Percentiles rank a stretch among this genome's conserved stretches.
These are phyloP conservation scores for Cardamine resedifolia DNA, from an alignment of 345 rosid species.

Conservation along the genomic window DNA sequence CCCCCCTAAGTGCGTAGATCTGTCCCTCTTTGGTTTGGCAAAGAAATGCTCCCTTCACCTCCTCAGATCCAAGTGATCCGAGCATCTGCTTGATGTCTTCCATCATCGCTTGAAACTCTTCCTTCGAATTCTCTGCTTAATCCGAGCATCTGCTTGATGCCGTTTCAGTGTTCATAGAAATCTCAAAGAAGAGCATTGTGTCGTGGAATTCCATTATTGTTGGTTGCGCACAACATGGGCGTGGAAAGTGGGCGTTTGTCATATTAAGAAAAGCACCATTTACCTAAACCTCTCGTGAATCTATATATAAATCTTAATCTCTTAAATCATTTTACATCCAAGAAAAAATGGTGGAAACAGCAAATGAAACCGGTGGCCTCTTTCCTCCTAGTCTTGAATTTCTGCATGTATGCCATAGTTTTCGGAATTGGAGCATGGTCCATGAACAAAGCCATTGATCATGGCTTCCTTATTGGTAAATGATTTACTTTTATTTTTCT, in stretches of 20 bases:
- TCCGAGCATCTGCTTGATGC: no score
- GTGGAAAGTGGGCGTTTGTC: constrained; percentile 48
- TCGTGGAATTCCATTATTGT: constrained; percentile 71
- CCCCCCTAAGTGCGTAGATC: no score
- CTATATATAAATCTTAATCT: constrained; percentile 30
- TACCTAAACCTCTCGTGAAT: constrained; percentile 6
- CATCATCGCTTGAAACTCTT: no score
- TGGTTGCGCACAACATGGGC: constrained; percentile 74
- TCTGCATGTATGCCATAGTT: constrained; percentile 71
- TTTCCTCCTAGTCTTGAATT: constrained; percentile 63
- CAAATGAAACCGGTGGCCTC: constrained; percentile 58
- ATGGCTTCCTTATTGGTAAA: constrained; percentile 80
- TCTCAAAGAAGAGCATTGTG: constrained; percentile 49
- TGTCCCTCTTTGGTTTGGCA: no score
- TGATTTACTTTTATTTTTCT: background rate
- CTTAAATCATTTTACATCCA: background rate
- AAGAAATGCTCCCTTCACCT: no score
- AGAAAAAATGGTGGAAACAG: constrained; percentile 50
- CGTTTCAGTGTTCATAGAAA: constrained; percentile 45
- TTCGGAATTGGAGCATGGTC: constrained; percentile 90
- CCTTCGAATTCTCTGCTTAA: no score
- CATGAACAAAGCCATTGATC: constrained; percentile 69
- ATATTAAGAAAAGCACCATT: constrained; percentile 74
- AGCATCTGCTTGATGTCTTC: no score
- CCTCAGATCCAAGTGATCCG: no score